Evolutionary conservation across 495 filamentous ascomycete species (phyloP).

Genomic region (Beverwykella pulmonaria): DNA sequence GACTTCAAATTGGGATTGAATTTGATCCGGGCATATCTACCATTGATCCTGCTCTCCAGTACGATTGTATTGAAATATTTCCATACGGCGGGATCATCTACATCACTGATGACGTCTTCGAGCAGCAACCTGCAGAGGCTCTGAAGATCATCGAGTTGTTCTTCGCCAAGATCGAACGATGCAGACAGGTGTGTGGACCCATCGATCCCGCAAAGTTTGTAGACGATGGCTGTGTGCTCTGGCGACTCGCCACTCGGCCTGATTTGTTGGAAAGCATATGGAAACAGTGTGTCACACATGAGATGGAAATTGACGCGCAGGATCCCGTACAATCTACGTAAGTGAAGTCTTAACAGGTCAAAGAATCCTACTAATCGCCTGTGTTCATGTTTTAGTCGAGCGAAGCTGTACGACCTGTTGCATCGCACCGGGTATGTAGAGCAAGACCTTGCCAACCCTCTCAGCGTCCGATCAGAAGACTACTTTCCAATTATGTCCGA

Average conservation of each 20-base stretch:
- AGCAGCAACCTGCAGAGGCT: conserved; percentile 24
- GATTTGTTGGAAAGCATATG: conserved; percentile 17
- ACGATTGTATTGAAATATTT: conserved; percentile 28
- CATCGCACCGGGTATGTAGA: conserved; percentile 1
- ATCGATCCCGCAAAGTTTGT: conserved; percentile 7
- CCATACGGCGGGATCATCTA: conserved; percentile 33
- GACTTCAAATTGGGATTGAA: conserved; percentile 7
- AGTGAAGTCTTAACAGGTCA: neutral
- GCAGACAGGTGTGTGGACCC: neutral
- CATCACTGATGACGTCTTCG: conserved; percentile 40
- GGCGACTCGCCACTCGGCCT: conserved; percentile 22
- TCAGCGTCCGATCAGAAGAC: neutral
- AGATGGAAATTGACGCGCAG: neutral
- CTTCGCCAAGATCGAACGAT: conserved; percentile 10
- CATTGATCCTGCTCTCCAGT: neutral
- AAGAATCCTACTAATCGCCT: neutral
- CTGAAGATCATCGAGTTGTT: conserved; percentile 28
- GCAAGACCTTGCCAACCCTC: conserved; percentile 2
- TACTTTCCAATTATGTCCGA: conserved; percentile 30
- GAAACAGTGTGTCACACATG: neutral
- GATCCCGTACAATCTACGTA: conserved; percentile 11
- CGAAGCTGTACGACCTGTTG: conserved; percentile 12
- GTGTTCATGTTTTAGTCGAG: neutral
- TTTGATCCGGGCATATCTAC: conserved; percentile 10
- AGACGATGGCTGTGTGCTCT: conserved; percentile 19